Base-by-base conservation (phyloP, 1,139 yeast species). In the Saccharomyces pastorianus region DNA sequence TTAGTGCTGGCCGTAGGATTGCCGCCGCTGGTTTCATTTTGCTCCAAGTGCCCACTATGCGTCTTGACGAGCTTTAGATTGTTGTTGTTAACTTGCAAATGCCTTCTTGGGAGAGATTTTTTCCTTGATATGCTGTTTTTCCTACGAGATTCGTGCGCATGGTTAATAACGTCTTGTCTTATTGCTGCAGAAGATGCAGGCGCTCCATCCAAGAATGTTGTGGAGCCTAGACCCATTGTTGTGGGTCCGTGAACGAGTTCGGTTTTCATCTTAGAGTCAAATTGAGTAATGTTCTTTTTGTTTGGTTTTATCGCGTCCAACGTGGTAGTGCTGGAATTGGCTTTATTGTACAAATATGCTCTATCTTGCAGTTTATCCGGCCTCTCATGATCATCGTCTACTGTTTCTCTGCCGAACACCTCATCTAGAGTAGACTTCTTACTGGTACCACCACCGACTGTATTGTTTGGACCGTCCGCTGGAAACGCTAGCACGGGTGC, bases 401-500 rank as follows among this genome's bases (percentile, higher is more conserved):
- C 42, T 6, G 38, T 23, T 23, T 31, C 32, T 5, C 34, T 47
- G 23, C 49, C 49, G 11, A 64, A 64, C 1, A 64, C 66, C 51
- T 64, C 65, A 47, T 63, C 59, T 56, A 61, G 57, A 23, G 63
- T 59, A n/a, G 63, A 60, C 41, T 63, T 62, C 54, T 56, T 59
- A 14, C 58, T 55, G 9, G 62, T 49, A 61, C 76, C 75, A 11
- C 93, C 95, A 60, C 82, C 81, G 58, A 91, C 82, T 7, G 93
- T 81, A 67, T 82, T 87, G 71, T 90, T 91, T 56, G 96, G 96
- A 0, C 97, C 96, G 71, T 91, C 95, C 6, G 79, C 85, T 2
- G 97, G 96, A 76, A 90, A 93, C 0, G 98, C 98, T 74, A 84
- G 77, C 26, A 93, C 96, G 2, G 99, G 99, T 0, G 97, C 96